Evolutionary conservation across 768 basidiomycete genomes (phyloP).

Genomic region (Boletus subparvulus): DNA sequence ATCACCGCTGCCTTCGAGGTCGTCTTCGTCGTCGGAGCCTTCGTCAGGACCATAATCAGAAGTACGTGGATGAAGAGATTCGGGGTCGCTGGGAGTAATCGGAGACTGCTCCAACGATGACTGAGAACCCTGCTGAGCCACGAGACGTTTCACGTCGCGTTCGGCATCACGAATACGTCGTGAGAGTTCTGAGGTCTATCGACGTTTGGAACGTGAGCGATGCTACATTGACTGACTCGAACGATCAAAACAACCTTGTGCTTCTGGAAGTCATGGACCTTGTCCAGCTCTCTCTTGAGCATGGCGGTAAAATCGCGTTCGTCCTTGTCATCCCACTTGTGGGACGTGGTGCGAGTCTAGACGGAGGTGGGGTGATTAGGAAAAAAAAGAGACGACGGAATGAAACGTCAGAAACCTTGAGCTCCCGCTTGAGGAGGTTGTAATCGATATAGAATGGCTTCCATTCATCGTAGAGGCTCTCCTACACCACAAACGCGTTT

Average conservation of each 20-base stretch:
- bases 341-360: constrained; percentile 53
- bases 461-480: constrained; percentile 89
- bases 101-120: constrained; percentile 25
- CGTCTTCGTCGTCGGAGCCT: constrained; percentile 63
- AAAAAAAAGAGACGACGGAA: not conserved
- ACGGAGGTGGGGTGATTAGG: not conserved
- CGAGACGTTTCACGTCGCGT: constrained; percentile 74
- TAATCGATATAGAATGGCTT: constrained; percentile 89
- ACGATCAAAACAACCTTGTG: constrained; percentile 56
- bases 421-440: constrained; percentile 81
- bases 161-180: constrained; percentile 81
- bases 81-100: constrained; percentile 44
- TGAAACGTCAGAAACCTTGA: constrained; percentile 57
- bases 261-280: constrained; percentile 92
- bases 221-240: not conserved
- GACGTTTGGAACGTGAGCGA: not conserved
- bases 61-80: constrained; percentile 50
- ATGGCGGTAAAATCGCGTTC: constrained; percentile 78
- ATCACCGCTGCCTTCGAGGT: constrained; percentile 46
- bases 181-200: constrained; percentile 77
- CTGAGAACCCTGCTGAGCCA: constrained; percentile 49
- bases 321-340: constrained; percentile 71
- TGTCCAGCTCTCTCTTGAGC: constrained; percentile 86
- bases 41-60: constrained; percentile 55
- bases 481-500: constrained; percentile 40